Conservation (phyloP, 768 basidiomycete genomes). For the Leucosporidium yakuticum region DNA sequence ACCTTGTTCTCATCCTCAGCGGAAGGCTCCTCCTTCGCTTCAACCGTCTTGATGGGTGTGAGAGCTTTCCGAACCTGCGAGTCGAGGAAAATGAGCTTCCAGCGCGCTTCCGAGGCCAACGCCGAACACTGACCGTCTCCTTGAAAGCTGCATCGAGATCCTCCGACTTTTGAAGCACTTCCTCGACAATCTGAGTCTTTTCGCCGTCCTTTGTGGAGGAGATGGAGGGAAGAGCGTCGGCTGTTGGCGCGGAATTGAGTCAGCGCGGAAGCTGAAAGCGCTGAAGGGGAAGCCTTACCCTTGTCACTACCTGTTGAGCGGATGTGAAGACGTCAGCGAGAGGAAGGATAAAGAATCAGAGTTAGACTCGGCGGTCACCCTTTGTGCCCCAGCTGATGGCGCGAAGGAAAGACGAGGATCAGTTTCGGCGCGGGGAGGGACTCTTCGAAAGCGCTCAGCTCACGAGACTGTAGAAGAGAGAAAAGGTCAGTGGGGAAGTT, state of each 20-base stretch:
- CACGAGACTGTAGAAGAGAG: no score
- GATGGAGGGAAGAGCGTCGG: conserved; percentile 77
- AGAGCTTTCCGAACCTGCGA: conserved; percentile 62
- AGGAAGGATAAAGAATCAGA: no score
- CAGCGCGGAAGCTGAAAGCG: not conserved
- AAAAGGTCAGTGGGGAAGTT: not conserved
- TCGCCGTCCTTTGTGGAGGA: conserved; percentile 43
- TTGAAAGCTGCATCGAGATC: conserved; percentile 9
- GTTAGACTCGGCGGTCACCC: no score
- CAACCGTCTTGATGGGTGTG: conserved; percentile 62
- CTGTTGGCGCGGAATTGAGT: conserved; percentile 49
- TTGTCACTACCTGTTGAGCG: not conserved
- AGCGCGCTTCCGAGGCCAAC: no score
- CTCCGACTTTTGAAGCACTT: not conserved
- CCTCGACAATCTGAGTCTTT: conserved; percentile 5
- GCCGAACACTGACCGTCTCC: conserved; percentile 48
- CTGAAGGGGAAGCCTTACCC: not conserved
- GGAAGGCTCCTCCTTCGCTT: conserved; percentile 67
- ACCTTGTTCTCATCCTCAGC: conserved; percentile 77
- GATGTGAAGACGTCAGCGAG: not conserved
- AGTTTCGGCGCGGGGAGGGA: no score
- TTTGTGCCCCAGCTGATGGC: no score
- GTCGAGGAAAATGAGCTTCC: not conserved
- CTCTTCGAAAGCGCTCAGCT: no score
- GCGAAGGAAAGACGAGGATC: no score